Base-by-base conservation (phyloP, 176 grass and related monocot genomes). In the Microstegium vimineum region DNA sequence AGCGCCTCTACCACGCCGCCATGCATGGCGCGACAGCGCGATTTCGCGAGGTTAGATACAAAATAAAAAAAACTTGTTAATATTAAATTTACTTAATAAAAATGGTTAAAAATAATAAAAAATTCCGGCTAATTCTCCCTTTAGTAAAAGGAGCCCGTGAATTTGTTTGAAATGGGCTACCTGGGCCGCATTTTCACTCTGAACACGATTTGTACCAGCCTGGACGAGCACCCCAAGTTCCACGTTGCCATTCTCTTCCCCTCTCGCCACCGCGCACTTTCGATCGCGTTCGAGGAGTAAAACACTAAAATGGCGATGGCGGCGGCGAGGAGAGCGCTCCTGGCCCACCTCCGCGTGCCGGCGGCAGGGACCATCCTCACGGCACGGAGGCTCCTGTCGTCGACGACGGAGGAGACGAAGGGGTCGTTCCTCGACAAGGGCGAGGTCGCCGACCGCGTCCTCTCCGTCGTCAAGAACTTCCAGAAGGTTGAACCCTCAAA, bases 351-450 rank as follows among this genome's bases (percentile, higher is more conserved):
- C 22, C 81, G 90, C 79, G 80, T 93, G 61, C 83, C 86, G 9
- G 88, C 78, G 20, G 45, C 60, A 4, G 69, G 69, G 25, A 34
- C 87, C 71, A 14, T 90, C 76, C 47, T 59, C 16, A 22, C 22
- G 26, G 80, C 66, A 42, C 64, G 86, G 37, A 47, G 88, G 45
- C 85, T 96, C 76, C 87, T 82, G n/a, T 86, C 82, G 7, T 89
- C 82, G 10, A 81, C 81, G 66, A 66, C 90, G 80, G 88, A 91
- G 68, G 90, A 69, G 68, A 78, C 51, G 11, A 93, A 87, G 90
- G 94, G 94, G 5, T 93, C 88, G 51, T 96, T 96, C 86, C 90
- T 96, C 31, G 90, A 93, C 88, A 93, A 96, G 73, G 86, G 76
- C 42, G 90, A 93, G 90, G 90, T 96, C 73, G 61, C 94, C 41